Percentiles rank a stretch among this genome's conserved stretches.
These are phyloP conservation scores for Tylopilus sp. DNA, from an alignment of 768 basidiomycete species.

Conservation along the genomic window DNA sequence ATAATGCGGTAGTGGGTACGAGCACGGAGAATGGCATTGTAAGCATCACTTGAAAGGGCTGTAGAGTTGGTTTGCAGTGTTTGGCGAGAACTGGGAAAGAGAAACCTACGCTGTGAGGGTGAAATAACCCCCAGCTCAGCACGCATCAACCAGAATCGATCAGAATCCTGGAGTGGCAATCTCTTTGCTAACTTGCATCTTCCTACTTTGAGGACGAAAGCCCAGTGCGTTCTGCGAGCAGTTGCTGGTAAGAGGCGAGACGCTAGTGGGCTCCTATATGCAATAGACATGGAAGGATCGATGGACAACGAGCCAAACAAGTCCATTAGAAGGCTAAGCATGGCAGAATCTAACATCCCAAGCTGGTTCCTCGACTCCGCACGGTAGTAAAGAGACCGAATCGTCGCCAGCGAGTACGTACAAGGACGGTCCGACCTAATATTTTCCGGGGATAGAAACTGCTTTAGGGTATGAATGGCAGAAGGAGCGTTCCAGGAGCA, in stretches of 20 bases:
- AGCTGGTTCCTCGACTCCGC: constrained; percentile 35
- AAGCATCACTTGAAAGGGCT: constrained; percentile 13
- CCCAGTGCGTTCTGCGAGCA: constrained; percentile 41
- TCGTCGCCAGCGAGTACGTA: constrained; percentile 26
- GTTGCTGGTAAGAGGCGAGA: constrained; percentile 24
- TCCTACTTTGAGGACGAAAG: constrained; percentile 43
- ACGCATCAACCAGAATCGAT: constrained; percentile 63
- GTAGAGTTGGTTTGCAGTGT: constrained; percentile 5
- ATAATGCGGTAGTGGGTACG: constrained; percentile 41
- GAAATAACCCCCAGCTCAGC: constrained; percentile 35
- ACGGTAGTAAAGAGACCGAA: constrained; percentile 40
- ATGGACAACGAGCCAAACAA: constrained; percentile 52
- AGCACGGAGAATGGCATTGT: constrained; percentile 30
- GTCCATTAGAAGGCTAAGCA: constrained; percentile 42
- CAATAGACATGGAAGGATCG: constrained; percentile 20
- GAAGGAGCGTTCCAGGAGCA: not conserved
- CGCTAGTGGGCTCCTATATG: constrained; percentile 30
- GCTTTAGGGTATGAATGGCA: constrained; percentile 14
- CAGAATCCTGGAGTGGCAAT: constrained; percentile 37
- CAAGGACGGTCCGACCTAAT: constrained; percentile 7
- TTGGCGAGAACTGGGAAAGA: not conserved
- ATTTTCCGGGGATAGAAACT: constrained; percentile 14
- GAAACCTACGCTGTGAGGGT: constrained; percentile 14
- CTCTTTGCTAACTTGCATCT: constrained; percentile 41
- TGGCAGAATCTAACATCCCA: constrained; percentile 31